Percentiles rank a stretch among this genome's conserved stretches.
phyloP scores from a whole-genome alignment of 495 filamentous ascomycete species.

The Daldinia grandis region DNA sequence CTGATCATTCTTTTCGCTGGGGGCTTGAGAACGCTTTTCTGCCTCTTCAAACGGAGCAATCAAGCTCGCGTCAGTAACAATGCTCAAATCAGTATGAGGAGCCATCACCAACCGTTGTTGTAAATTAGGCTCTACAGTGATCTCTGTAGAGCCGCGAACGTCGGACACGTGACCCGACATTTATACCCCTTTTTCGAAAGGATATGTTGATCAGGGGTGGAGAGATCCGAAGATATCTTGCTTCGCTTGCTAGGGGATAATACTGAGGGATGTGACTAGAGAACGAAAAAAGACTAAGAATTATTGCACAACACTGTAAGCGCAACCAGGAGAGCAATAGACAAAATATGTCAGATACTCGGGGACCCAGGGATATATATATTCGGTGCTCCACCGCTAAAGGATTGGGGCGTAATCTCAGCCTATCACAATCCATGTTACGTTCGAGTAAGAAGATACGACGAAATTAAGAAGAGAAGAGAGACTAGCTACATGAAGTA shows the following conservation, averaged over 20 bases:
- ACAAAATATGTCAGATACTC: not conserved
- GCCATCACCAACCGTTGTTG: constrained; percentile 22
- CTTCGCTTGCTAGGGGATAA: not conserved
- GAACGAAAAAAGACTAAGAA: not conserved
- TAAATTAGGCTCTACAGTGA: not conserved
- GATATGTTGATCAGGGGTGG: not conserved
- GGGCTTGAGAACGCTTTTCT: constrained; percentile 6
- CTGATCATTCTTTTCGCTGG: constrained; percentile 4
- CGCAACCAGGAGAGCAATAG: not conserved
- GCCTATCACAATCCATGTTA: not conserved
- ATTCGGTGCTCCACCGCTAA: not conserved
- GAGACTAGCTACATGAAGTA: not conserved
- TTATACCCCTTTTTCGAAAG: constrained; percentile 1
- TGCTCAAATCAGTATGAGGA: constrained; percentile 3
- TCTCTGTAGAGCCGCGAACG: constrained; percentile 2
- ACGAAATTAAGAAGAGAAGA: not conserved
- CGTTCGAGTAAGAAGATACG: not conserved
- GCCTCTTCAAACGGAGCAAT: constrained; percentile 10
- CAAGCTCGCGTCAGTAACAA: constrained; percentile 20
- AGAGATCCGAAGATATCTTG: not conserved
- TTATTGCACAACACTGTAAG: not conserved
- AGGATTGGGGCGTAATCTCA: not conserved
- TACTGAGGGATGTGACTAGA: not conserved
- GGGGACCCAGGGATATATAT: not conserved
- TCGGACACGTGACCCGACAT: constrained; percentile 10